These are phyloP conservation scores for Plenodomus tracheiphilus DNA, from an alignment of 2,329 filamentous ascomycete species.

Conservation along the genomic window DNA sequence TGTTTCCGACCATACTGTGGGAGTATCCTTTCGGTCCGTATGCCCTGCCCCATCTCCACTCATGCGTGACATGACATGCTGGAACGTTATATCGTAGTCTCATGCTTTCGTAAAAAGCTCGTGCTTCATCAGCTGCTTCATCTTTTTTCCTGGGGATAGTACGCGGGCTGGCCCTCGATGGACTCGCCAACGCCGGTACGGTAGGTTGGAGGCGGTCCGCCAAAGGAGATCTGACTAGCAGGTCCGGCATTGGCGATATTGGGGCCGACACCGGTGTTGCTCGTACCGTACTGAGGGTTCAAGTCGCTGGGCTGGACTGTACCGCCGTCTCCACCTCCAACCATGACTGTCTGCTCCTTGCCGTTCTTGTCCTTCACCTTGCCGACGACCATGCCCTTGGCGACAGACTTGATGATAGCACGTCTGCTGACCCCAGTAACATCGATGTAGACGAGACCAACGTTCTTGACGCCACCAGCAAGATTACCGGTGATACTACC, in stretches of 20 bases:
- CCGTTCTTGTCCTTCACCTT: conserved; percentile 75
- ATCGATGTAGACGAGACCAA: conserved; percentile 95
- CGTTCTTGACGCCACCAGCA: conserved; percentile 89
- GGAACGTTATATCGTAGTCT: conserved; percentile 16
- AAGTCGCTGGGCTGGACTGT: conserved; percentile 46
- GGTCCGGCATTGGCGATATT: conserved; percentile 27
- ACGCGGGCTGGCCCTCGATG: conserved; percentile 40
- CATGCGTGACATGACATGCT: neutral
- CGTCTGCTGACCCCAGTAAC: conserved; percentile 87
- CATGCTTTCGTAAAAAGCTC: conserved; percentile 22
- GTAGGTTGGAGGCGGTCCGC: conserved; percentile 40
- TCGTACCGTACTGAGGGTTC: conserved; percentile 30
- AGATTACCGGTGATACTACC: conserved; percentile 75
- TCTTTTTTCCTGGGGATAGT: conserved; percentile 39
- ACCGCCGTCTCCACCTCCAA: conserved; percentile 67
- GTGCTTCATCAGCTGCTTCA: neutral
- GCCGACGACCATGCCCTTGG: conserved; percentile 90
- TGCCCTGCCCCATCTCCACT: neutral
- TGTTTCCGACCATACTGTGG: no score
- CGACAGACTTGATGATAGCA: conserved; percentile 91
- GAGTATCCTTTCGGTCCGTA: neutral
- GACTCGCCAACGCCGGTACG: conserved; percentile 41
- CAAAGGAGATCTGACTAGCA: conserved; percentile 40
- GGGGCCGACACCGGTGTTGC: conserved; percentile 34
- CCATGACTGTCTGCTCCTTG: conserved; percentile 65